These are phyloP conservation scores for Geranium brycei DNA, from an alignment of 345 rosid species.

Conservation along the genomic window DNA sequence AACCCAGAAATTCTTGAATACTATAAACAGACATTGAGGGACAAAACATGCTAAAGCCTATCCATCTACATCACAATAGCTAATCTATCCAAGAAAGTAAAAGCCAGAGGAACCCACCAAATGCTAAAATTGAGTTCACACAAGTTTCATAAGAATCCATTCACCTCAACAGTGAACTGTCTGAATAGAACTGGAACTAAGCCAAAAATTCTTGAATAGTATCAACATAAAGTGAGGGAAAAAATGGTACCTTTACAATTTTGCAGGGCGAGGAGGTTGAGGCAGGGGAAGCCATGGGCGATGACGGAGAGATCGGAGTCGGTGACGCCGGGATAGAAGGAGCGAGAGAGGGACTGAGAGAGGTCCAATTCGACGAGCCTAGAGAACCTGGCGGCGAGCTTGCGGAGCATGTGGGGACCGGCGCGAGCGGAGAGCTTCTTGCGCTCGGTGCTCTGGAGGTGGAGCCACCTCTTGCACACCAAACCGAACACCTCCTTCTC, in stretches of 20 bases:
- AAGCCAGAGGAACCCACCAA: too few relatives aligned
- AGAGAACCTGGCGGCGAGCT: conserved; percentile 73
- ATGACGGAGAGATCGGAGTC: conserved; percentile 74
- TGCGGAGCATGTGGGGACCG: conserved; percentile 78
- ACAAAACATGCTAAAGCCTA: too few relatives aligned
- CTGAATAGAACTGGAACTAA: neutral
- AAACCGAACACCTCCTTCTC: conserved; percentile 79
- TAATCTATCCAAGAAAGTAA: too few relatives aligned
- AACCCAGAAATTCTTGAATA: neutral
- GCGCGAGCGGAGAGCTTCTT: conserved; percentile 82
- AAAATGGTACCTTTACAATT: conserved; percentile 55
- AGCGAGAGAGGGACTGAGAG: conserved; percentile 84
- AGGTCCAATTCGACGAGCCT: conserved; percentile 63
- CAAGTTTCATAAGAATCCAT: too few relatives aligned
- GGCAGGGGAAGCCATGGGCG: conserved; percentile 49
- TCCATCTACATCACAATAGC: too few relatives aligned
- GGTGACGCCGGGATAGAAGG: conserved; percentile 77
- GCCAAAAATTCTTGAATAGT: neutral
- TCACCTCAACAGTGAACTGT: too few relatives aligned
- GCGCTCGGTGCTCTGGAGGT: conserved; percentile 78
- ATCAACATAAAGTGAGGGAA: neutral
- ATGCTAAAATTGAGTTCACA: too few relatives aligned
- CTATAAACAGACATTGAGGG: neutral
- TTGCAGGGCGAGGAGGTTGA: conserved; percentile 46
- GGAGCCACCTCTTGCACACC: conserved; percentile 87